Percentiles rank a stretch among this genome's conserved stretches.
Evolutionary conservation across 2,329 filamentous ascomycete genomes (phyloP).

Genomic region (Blastomyces percursus): DNA sequence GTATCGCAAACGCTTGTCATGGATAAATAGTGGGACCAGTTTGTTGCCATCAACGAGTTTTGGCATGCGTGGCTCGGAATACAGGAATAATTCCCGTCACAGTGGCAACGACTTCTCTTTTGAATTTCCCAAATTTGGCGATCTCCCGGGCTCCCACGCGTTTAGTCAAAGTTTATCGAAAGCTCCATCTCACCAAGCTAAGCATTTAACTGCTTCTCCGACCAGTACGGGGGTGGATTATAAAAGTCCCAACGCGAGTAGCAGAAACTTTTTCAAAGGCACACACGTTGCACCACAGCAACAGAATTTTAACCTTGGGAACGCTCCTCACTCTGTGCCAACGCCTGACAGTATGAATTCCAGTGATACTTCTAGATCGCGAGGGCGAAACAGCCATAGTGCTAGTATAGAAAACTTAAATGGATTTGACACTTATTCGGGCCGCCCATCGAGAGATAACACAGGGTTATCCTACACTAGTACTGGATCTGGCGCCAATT

Average conservation of each 20-base stretch:
- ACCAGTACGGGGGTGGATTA: not conserved
- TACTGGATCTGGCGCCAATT: conserved; percentile 12
- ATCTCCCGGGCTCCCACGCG: conserved; percentile 48
- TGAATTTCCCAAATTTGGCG: conserved; percentile 89
- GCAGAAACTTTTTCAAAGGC: not conserved
- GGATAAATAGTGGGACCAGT: conserved; percentile 41
- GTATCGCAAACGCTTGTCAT: conserved; percentile 75
- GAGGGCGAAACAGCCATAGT: not conserved
- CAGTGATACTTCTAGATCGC: not conserved
- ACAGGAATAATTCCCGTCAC: conserved; percentile 44
- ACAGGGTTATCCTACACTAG: conserved; percentile 7
- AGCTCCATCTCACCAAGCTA: not conserved
- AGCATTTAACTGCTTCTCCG: not conserved
- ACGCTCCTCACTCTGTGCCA: not conserved
- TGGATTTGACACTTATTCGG: not conserved
- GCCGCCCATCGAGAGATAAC: not conserved
- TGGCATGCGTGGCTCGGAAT: conserved; percentile 37
- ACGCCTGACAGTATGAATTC: not conserved
- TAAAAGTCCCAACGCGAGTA: not conserved
- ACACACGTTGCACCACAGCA: not conserved
- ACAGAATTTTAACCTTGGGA: not conserved
- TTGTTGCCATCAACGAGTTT: conserved; percentile 37
- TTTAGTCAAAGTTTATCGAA: conserved; percentile 36
- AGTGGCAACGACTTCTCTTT: conserved; percentile 73
- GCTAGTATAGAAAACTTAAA: not conserved